These are phyloP conservation scores for Penicillium crystallinum DNA, from an alignment of 495 filamentous ascomycete genomes.

Conservation along the genomic window DNA sequence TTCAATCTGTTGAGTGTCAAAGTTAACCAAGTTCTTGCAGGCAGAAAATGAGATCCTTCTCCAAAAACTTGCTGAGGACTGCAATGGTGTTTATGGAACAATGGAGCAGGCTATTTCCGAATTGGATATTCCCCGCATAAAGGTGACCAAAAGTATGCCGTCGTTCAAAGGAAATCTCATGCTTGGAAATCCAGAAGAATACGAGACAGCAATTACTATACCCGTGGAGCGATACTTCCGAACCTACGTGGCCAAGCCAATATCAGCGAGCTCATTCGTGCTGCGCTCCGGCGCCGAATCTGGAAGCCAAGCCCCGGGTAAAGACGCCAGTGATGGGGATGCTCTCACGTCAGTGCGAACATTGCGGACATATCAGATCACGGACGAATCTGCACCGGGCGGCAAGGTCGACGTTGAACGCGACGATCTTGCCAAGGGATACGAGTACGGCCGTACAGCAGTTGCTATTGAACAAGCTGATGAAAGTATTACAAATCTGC, in stretches of 20 bases:
- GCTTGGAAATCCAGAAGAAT: constrained; percentile 70
- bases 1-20: not conserved
- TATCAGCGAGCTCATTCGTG: constrained; percentile 71
- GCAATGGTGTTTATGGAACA: constrained; percentile 71
- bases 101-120: constrained; percentile 78
- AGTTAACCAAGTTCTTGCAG: constrained; percentile 26
- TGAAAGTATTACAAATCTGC: constrained; percentile 70
- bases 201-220: constrained; percentile 74
- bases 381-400: constrained; percentile 65
- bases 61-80: constrained; percentile 55
- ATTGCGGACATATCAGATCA: constrained; percentile 72
- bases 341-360: constrained; percentile 62
- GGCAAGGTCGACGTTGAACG: constrained; percentile 79
- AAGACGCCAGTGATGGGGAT: constrained; percentile 14
- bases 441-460: constrained; percentile 87
- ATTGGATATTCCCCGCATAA: constrained; percentile 70
- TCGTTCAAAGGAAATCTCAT: constrained; percentile 76
- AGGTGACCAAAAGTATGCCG: constrained; percentile 62
- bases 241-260: constrained; percentile 68
- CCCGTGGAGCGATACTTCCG: constrained; percentile 86
- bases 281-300: constrained; percentile 43
- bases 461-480: constrained; percentile 85
- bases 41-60: constrained; percentile 63
- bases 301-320: constrained; percentile 27
- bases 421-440: constrained; percentile 86